phyloP scores from a whole-genome alignment of 1,139 yeast genomes.

The Magnusiomyces paraingens region DNA sequence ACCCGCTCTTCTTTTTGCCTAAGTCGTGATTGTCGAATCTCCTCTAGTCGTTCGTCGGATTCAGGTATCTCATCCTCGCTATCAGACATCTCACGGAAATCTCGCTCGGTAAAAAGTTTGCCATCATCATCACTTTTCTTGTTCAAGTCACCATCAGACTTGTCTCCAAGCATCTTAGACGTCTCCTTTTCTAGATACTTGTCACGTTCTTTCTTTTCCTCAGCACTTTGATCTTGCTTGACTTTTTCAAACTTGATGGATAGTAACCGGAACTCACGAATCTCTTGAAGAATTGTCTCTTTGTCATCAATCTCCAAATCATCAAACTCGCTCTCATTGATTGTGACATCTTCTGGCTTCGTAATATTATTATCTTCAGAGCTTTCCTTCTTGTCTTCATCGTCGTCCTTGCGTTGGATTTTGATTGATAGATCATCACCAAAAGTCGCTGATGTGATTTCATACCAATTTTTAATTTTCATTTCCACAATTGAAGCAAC shows the following conservation, averaged over 20 bases:
- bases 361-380: conserved; percentile 7
- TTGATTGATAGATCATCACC: conserved; percentile 7
- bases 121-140: conserved; percentile 4
- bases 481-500: conserved; percentile 5
- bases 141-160: neutral
- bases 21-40: conserved; percentile 14
- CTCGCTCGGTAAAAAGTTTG: conserved; percentile 8
- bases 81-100: conserved; percentile 11
- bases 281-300: conserved; percentile 17
- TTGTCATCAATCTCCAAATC: conserved; percentile 13
- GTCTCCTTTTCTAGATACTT: conserved; percentile 18
- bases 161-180: conserved; percentile 16
- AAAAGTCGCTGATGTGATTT: conserved; percentile 11
- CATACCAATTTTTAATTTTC: conserved; percentile 12
- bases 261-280: conserved; percentile 30
- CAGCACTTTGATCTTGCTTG: conserved; percentile 22
- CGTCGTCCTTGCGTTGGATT: conserved; percentile 10
- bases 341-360: conserved; percentile 27
- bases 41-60: conserved; percentile 22
- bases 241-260: conserved; percentile 25
- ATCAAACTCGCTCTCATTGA: conserved; percentile 22
- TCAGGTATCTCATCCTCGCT: conserved; percentile 3
- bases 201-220: conserved; percentile 21
- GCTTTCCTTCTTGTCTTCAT: conserved; percentile 5
- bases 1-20: conserved; percentile 19